These are phyloP conservation scores for Chionographis japonica DNA, from an alignment of 106 monocot genomes.

Conservation along the genomic window DNA sequence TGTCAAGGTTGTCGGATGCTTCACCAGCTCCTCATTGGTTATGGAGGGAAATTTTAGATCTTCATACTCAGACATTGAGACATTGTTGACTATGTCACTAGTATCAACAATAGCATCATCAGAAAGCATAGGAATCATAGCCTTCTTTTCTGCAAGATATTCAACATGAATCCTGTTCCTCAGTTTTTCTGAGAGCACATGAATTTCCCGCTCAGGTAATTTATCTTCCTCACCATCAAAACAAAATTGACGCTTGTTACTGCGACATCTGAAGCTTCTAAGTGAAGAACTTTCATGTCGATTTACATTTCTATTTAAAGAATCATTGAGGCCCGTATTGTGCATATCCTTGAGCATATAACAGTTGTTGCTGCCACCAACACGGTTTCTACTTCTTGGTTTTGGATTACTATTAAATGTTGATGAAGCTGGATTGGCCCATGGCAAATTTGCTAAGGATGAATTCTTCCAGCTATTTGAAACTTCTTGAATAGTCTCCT, in stretches of 20 bases:
- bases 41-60: neutral
- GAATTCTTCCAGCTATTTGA: constrained; percentile 44
- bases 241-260: neutral
- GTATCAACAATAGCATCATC: neutral
- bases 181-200: constrained; percentile 28
- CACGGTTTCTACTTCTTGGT: constrained; percentile 14
- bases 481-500: constrained; percentile 15
- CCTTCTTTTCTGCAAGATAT: constrained; percentile 9
- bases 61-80: neutral
- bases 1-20: constrained; percentile 1
- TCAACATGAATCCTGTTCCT: neutral
- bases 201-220: constrained; percentile 25
- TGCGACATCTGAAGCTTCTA: constrained; percentile 12
- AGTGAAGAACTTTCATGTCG: neutral
- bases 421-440: constrained; percentile 43
- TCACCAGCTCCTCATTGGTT: neutral
- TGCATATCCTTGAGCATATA: constrained; percentile 37
- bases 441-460: constrained; percentile 30
- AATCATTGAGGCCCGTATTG: constrained; percentile 23
- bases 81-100: constrained; percentile 3
- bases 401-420: constrained; percentile 17
- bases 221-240: constrained; percentile 20
- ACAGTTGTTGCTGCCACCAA: constrained; percentile 23
- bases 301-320: constrained; percentile 11
- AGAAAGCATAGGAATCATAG: constrained; percentile 6